Evolutionary conservation across 1,284 basidiomycete genomes (phyloP), one percentile per base, ranked within the genome.

Genomic region (Apiotrichum veenhuisii): DNA sequence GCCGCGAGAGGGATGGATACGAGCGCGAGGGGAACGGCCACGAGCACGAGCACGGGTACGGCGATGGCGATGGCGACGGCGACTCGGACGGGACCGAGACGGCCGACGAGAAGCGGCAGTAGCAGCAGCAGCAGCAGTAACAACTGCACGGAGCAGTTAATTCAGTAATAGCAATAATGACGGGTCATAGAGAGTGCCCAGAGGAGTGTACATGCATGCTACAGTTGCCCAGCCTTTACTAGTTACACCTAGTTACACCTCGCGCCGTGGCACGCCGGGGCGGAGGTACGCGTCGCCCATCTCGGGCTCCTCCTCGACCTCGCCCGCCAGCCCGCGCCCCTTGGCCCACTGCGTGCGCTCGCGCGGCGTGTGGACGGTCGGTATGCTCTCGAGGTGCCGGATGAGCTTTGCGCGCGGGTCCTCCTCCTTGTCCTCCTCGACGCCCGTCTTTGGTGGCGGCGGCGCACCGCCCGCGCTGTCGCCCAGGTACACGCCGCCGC

Each of bases 261-360:
- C 55, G 18, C 59, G 44, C 44, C 70, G 51, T 11, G 70, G 70
- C 20, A 66, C 60, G 0, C 68, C 71, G 12, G 68, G 60, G 1
- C 66, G 55, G 49, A 64, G 54, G 49, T 64, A 73, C 5, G 65
- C 63, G 59, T 73, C 71, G 30, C 62, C 46, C 67, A 73, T 64
- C 59, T 71, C 69, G n/a, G 41, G 50, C 45, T 69, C 67, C 27
- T 67, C 69, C 52, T 66, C 66, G 9, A 67, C 66, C 44, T 68
- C 69, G 23, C 66, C 67, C 20, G 58, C 63, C 33, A 71, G 54
- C 17, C 68, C 68, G 30, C 54, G 45, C 8, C 69, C 67, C 57
- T 69, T 67, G 3, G 64, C 54, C 58, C 57, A 66, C 27, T 56
- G 57, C 17, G 64, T 68, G 27, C 68, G 44, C 26, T 66, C 58